Evolutionary conservation across 1,284 basidiomycete species (phyloP), one percentile per base, ranked within the genome.

Genomic region (Trichosporon coremiiforme): DNA sequence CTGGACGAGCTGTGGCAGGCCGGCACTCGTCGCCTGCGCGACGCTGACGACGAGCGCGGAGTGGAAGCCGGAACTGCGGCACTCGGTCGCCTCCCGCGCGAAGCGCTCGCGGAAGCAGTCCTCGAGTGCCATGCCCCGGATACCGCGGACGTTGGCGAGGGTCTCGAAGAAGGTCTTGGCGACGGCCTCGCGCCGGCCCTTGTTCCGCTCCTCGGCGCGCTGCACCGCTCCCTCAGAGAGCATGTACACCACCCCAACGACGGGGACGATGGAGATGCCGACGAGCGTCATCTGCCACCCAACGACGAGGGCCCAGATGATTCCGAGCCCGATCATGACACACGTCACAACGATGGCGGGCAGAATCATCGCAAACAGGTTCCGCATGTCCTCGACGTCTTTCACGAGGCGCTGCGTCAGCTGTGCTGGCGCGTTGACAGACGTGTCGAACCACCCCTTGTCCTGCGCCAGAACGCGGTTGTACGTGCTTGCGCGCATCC

Each of bases 211-310:
- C 85, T 98, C 94, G 75, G 89, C 90, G 67, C 2, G 88, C 55
- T 45, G 36, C 25, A 65, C 36, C 3, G 47, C 31, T n/a, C 29
- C 20, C 7, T 33, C 87, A 2, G 92, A 88, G 7, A 91, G 73
- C 12, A 88, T 87, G 86, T 94, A 91, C 5, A 89, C 86, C 17
- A 88, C 81, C 9, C 89, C 89, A 76, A 98, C 96, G 8, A 97
- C 86, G 0, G 95, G 96, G 0, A 88, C 92, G 38, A 98, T 88
- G 0, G 90, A 94, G 38, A 98, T 82, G 0, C 94, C 96, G 0
- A 93, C 92, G 20, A 99, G 87, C 0, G 95, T 97, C 70, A 99
- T 86, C 83, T 97, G 90, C 96, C 96, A 99, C 0, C 94, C 94
- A 33, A 88, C 85, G 0, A 88, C 88, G 78, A 98, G 85, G 0